Evolutionary conservation across 129 eudicot genomes (phyloP).

Genomic region (Logfia minima): DNA sequence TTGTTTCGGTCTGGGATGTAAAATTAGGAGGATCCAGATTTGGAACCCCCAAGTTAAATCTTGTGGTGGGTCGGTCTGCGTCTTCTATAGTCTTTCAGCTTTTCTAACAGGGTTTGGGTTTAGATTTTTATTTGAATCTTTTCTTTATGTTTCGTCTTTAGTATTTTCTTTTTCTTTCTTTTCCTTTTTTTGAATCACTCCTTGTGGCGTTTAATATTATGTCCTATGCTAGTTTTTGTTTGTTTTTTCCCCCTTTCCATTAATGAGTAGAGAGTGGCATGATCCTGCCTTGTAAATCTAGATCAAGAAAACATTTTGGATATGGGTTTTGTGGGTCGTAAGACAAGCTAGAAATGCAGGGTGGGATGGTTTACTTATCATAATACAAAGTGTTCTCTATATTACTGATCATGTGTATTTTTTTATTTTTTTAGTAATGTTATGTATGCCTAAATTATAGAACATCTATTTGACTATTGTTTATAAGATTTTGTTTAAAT

Average conservation of each 20-base stretch:
- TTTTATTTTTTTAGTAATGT: background rate
- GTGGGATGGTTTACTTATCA: background rate
- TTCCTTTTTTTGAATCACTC: background rate
- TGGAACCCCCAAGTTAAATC: conserved; percentile 1
- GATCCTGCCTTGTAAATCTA: conserved; percentile 21
- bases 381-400: conserved; percentile 3
- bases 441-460: background rate
- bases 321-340: background rate
- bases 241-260: background rate
- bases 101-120: conserved; percentile 30
- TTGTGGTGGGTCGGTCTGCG: conserved; percentile 17
- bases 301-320: background rate
- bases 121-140: conserved; percentile 13
- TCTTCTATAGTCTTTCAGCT: conserved; percentile 22
- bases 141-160: too few species aligned
- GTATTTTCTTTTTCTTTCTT: background rate
- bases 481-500: too few species aligned
- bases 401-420: background rate
- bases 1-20: conserved; percentile 7
- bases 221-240: conserved; percentile 2
- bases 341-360: background rate
- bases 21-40: conserved; percentile 32
- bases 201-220: background rate
- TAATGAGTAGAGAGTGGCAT: background rate
- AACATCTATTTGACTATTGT: too few species aligned